Conservation (phyloP, 2,329 filamentous ascomycete genomes). For the Ascomycota sp. region DNA sequence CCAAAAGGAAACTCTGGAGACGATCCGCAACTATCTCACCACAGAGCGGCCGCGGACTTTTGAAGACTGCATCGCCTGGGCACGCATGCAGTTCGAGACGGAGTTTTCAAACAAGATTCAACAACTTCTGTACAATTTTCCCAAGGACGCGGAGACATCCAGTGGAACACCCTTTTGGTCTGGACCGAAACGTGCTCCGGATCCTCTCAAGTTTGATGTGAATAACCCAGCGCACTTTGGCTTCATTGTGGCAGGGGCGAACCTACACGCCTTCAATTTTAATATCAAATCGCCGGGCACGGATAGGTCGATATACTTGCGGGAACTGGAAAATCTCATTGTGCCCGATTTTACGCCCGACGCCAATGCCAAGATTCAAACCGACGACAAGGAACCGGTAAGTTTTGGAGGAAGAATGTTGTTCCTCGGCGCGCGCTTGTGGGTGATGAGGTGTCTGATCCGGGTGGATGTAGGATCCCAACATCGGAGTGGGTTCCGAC, state of each 20-base stretch:
- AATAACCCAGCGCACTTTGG: slow-evolving; percentile 68
- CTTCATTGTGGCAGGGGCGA: slow-evolving; percentile 72
- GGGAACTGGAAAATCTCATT: slow-evolving; percentile 76
- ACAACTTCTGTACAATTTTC: slow-evolving; percentile 90
- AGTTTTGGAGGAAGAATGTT: not conserved
- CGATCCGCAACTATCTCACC: slow-evolving; percentile 70
- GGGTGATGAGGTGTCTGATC: not conserved
- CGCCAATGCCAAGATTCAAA: slow-evolving; percentile 84
- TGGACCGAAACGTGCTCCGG: slow-evolving; percentile 86
- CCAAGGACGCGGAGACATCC: slow-evolving; percentile 75
- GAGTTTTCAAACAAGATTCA: slow-evolving; percentile 94
- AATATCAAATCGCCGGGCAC: slow-evolving; percentile 64
- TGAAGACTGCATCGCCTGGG: slow-evolving; percentile 94
- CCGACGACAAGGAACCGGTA: slow-evolving; percentile 75
- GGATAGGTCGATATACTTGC: slow-evolving; percentile 48
- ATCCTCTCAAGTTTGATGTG: slow-evolving; percentile 70
- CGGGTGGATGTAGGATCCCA: slow-evolving; percentile 42
- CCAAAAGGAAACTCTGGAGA: slow-evolving; percentile 83
- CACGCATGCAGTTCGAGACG: slow-evolving; percentile 77
- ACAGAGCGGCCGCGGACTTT: slow-evolving; percentile 79
- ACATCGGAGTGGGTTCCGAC: slow-evolving; percentile 39
- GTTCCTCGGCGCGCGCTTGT: not conserved
- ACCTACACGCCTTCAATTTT: slow-evolving; percentile 94
- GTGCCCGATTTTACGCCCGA: slow-evolving; percentile 86
- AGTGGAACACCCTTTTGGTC: slow-evolving; percentile 91